Conservation (phyloP, 1,139 yeast species). For the Blastobotrys arbuscula region DNA sequence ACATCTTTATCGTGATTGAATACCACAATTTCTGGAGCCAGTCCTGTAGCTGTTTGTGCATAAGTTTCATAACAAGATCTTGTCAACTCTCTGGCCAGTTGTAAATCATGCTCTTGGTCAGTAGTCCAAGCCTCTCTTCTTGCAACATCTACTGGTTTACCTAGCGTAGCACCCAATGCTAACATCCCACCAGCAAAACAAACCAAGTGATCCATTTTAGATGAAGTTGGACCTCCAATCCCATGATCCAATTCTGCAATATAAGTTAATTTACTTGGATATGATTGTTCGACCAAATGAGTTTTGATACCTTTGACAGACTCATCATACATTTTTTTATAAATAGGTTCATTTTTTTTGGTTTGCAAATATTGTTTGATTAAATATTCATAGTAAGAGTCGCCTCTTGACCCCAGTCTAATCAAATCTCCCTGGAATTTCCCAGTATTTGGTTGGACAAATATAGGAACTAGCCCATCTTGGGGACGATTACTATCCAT, state of each 20-base stretch:
- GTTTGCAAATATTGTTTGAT: conserved; percentile 85
- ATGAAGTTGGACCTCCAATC: conserved; percentile 49
- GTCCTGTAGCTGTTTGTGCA: conserved; percentile 63
- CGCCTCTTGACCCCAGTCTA: conserved; percentile 86
- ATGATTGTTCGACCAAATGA: conserved; percentile 55
- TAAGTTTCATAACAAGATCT: conserved; percentile 83
- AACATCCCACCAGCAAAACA: conserved; percentile 90
- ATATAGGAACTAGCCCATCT: conserved; percentile 81
- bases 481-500: conserved; percentile 40
- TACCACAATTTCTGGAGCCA: conserved; percentile 84
- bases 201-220: conserved; percentile 90
- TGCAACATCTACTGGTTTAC: conserved; percentile 52
- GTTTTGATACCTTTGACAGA: conserved; percentile 69
- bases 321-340: conserved; percentile 69
- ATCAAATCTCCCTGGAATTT: conserved; percentile 58
- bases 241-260: conserved; percentile 80
- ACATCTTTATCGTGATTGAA: conserved; percentile 48
- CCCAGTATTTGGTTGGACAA: conserved; percentile 70
- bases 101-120: conserved; percentile 51
- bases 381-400: conserved; percentile 86
- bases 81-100: conserved; percentile 69
- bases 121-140: conserved; percentile 42
- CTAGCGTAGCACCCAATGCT: conserved; percentile 86
- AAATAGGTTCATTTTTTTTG: conserved; percentile 52
- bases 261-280: conserved; percentile 59